These are phyloP conservation scores for Diaporthe capsici DNA, from an alignment of 2,329 filamentous ascomycete species.

Conservation along the genomic window DNA sequence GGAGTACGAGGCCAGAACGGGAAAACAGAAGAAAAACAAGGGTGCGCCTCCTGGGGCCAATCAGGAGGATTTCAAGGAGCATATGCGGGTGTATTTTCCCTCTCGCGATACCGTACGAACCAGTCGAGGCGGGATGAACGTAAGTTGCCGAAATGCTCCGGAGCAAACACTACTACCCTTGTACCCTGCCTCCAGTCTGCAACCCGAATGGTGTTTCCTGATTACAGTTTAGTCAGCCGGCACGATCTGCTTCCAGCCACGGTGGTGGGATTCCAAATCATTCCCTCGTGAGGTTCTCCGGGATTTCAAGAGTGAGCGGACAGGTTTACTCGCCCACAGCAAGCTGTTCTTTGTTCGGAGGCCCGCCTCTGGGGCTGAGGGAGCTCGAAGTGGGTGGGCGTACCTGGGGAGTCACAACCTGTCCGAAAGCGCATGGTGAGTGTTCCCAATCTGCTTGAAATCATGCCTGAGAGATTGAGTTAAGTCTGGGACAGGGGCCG, in stretches of 20 bases:
- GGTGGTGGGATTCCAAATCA: slow-evolving; percentile 76
- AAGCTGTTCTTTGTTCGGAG: slow-evolving; percentile 76
- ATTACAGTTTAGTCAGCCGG: slow-evolving; percentile 71
- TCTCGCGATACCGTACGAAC: slow-evolving; percentile 76
- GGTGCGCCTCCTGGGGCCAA: slow-evolving; percentile 45
- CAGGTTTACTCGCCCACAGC: slow-evolving; percentile 87
- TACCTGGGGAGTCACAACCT: slow-evolving; percentile 94
- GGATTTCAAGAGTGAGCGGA: slow-evolving; percentile 80
- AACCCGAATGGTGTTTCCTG: slow-evolving; percentile 4
- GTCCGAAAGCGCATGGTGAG: slow-evolving; percentile 92
- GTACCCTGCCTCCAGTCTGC: slow-evolving; percentile 38
- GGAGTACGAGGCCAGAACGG: slow-evolving; percentile 59
- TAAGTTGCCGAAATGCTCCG: slow-evolving; percentile 54
- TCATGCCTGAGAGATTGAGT: slow-evolving; percentile 21
- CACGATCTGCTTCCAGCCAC: slow-evolving; percentile 83
- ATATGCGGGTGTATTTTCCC: slow-evolving; percentile 85
- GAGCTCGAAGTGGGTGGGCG: slow-evolving; percentile 71
- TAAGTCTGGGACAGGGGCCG: slow-evolving; percentile 64
- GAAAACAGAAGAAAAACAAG: slow-evolving; percentile 50
- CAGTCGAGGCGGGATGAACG: slow-evolving; percentile 74
- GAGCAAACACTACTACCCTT: slow-evolving; percentile 1
- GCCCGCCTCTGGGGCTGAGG: slow-evolving; percentile 24
- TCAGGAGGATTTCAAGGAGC: slow-evolving; percentile 54
- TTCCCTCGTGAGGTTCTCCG: slow-evolving; percentile 82
- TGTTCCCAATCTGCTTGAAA: slow-evolving; percentile 35